Percentiles rank a stretch among this genome's conserved stretches.
Evolutionary conservation across 306 rosid species (phyloP).

Genomic region (Luffa acutangula): DNA sequence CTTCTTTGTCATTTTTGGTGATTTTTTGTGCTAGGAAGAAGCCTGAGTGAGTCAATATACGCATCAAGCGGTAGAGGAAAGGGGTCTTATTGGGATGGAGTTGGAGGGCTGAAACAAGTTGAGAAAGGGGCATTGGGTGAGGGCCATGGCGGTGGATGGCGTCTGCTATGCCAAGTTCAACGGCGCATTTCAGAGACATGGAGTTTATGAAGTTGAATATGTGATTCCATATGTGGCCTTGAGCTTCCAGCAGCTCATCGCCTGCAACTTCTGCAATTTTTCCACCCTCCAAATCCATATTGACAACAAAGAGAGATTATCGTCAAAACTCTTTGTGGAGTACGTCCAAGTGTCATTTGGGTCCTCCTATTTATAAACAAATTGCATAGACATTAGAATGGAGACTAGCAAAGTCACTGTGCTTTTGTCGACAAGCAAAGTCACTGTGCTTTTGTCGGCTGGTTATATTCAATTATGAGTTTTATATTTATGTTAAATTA

Average conservation of each 20-base stretch:
- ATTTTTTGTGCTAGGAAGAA: constrained; percentile 17
- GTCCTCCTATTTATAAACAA: no score
- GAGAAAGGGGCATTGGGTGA: constrained; percentile 27
- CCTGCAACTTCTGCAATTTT: neutral
- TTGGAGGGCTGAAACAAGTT: constrained; percentile 21
- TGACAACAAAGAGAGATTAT: no score
- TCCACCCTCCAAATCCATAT: constrained; percentile 11
- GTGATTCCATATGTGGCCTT: constrained; percentile 30
- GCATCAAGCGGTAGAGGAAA: constrained; percentile 31
- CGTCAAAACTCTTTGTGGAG: no score
- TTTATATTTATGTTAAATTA: no score
- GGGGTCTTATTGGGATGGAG: constrained; percentile 27
- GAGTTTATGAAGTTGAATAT: constrained; percentile 26
- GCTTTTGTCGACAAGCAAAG: no score
- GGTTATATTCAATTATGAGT: no score
- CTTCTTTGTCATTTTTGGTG: neutral
- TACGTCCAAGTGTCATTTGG: no score
- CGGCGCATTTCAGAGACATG: constrained; percentile 4
- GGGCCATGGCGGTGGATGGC: constrained; percentile 23
- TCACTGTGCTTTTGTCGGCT: no score
- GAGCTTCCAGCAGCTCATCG: constrained; percentile 17
- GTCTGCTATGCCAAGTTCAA: constrained; percentile 30
- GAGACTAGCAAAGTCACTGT: no score
- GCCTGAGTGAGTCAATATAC: constrained; percentile 30
- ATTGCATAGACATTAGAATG: no score